Base-by-base conservation (phyloP, 257 asterid genomes). In the Capsicum pubescens region DNA sequence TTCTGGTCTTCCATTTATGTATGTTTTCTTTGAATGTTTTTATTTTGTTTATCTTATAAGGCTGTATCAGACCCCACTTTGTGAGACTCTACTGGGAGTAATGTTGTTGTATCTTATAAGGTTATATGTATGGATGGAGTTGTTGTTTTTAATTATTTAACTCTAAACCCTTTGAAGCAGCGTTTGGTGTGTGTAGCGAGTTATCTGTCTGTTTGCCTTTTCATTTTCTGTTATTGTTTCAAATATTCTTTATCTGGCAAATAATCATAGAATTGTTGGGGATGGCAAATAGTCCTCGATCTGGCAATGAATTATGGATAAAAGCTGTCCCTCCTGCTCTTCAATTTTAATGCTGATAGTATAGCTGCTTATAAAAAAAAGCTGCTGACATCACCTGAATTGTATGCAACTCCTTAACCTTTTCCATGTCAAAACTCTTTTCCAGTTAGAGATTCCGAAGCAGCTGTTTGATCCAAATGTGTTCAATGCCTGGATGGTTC, bases 1-100 rank as follows among this genome's bases (percentile, higher is more conserved):
- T 97, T 97, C 85, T 95, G 99, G 99, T 97, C 99, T 78, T 97
- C 94, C 82, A 97, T 97, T 80, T 97, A 95, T 78, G 99, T 97
- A 91, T 35, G 99, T 86, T 42, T 35, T 52, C 61, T 76, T 52
- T 54, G 3, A 26, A 12, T 52, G 46, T 76, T 54, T 21, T 77
- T 54, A 5, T 32, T 52, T 26, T 54, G 63, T 35, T 76, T 54
- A 10, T 26, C 15, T 76, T 76, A 26, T 76, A 76, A 76, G 60
- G 48, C 26, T 76, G 5, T 9, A 7, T 76, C 44, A 39, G 44
- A 39, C 44, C 44, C 44, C 44, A 39, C 3, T 39, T 39, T 39
- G 44, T 39, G 44, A 4, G 44, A 39, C 44, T 39, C 44, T 39
- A 39, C 44, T 39, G 44, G 44, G 44, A 3, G 5, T 39, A 39